Evolutionary conservation across 2,329 filamentous ascomycete species (phyloP).

Genomic region (Parastagonospora avenae): DNA sequence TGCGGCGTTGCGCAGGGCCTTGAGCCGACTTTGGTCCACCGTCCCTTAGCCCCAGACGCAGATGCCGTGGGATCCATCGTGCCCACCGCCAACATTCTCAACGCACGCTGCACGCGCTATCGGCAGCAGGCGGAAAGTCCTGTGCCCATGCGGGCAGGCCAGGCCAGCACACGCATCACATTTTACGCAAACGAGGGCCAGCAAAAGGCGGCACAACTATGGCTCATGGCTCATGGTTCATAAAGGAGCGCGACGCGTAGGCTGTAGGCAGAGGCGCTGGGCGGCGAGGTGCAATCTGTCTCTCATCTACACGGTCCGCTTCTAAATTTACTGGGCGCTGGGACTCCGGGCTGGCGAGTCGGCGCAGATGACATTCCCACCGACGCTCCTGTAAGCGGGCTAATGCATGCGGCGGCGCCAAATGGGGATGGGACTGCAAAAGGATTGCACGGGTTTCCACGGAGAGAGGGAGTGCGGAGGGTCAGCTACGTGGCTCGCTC

Average conservation of each 20-base stretch:
- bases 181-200: constrained; percentile 19
- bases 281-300: constrained; percentile 29
- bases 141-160: constrained; percentile 27
- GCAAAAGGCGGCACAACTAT: constrained; percentile 6
- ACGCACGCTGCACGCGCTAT: constrained; percentile 27
- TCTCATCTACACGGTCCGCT: constrained; percentile 29
- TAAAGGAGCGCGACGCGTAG: background rate
- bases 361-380: constrained; percentile 14
- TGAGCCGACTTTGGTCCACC: constrained; percentile 5
- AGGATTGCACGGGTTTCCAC: constrained; percentile 19
- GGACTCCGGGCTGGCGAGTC: constrained; percentile 5
- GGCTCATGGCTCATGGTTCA: background rate
- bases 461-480: constrained; percentile 14
- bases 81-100: constrained; percentile 10
- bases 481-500: constrained; percentile 36
- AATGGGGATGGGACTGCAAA: constrained; percentile 4
- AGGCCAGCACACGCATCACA: constrained; percentile 22
- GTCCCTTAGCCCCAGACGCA: constrained; percentile 5
- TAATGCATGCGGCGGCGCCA: constrained; percentile 18
- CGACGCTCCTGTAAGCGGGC: constrained; percentile 7
- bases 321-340: constrained; percentile 18
- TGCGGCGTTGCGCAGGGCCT: constrained; percentile 8
- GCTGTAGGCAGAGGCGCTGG: background rate
- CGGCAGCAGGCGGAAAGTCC: constrained; percentile 31
- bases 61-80: constrained; percentile 20